Evolutionary conservation across 2,329 filamentous ascomycete species (phyloP), one percentile per base, ranked within the genome.

Genomic region (Zymoseptoria ardabiliae): DNA sequence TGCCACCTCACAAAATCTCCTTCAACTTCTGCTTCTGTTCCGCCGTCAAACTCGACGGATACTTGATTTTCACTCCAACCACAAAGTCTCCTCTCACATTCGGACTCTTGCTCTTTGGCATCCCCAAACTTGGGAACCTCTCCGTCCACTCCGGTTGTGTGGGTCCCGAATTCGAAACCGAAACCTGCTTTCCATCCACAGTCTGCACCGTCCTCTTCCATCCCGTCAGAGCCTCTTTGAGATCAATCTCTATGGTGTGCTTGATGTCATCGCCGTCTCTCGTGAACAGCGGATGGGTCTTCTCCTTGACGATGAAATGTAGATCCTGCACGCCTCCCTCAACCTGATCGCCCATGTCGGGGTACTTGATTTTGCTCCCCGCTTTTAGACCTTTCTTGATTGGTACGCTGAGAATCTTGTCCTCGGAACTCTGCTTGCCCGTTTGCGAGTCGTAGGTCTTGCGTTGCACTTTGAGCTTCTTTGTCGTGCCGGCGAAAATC

Each of bases 401-500:
- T 53, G 91, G 91, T 56, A 97, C 93, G 71, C 96, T 91, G 28
- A 99, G 79, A 19, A 97, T 90, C 70, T 92, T 89, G 69, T 99
- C 94, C 61, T 92, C 89, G 2, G 87, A 88, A 50, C 85, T 90
- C 68, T 91, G 86, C 79, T 96, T 96, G 59, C 91, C 91, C 0
- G 82, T 86, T 20, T 86, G 77, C 48, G 79, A 81, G 74, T 99
- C 94, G 73, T 90, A 97, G 19, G 88, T 91, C 84, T 97, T 97
- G 70, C 93, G 85, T 70, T 96, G 97, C 65, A 97, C 96, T 79
- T 94, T 96, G 82, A 99, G 91, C 82, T 96, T 97, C 84, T 99
- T 99, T 54, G 88, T 91, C 41, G 86, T 85, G 49, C 94, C 94
- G 23, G 82, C 86, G 78, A 85, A 97, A 62, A 97, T 77, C 70